A percentile compares a stretch with the other conserved stretches of the same genome.
Conservation (phyloP, 257 asterid genomes). For the Solanum clarkiae region DNA sequence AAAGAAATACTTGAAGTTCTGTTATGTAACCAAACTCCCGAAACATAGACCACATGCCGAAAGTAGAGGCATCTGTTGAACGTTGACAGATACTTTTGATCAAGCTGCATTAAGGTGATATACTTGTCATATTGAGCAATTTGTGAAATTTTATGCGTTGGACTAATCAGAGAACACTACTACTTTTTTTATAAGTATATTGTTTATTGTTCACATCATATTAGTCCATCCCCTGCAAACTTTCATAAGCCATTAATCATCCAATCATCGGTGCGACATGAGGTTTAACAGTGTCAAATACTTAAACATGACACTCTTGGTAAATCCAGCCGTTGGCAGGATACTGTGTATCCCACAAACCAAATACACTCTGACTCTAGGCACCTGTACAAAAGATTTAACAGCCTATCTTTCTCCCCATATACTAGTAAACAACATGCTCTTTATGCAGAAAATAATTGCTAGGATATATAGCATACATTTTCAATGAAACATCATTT, state of each 20-base stretch:
- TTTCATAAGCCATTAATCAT: background rate
- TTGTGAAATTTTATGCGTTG: background rate
- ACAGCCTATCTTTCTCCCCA: background rate
- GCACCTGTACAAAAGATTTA: background rate
- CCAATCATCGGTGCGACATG: background rate
- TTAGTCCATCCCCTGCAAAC: background rate
- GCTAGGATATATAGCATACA: slow-evolving; percentile 7
- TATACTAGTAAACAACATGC: background rate
- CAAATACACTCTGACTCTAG: background rate
- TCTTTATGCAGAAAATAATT: background rate
- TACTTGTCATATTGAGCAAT: background rate
- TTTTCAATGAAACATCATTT: slow-evolving; percentile 17
- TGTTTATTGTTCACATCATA: background rate
- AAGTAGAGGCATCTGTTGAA: background rate
- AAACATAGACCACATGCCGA: background rate
- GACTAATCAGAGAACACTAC: background rate
- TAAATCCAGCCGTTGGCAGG: background rate
- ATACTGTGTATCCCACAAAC: background rate
- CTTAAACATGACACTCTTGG: background rate
- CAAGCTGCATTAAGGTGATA: background rate
- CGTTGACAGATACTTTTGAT: background rate
- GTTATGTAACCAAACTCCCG: background rate
- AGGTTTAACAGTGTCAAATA: background rate
- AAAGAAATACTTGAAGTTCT: background rate
- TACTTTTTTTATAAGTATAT: background rate